A percentile compares a stretch with the other conserved stretches of the same genome.
These are phyloP conservation scores for Nemania sp. DNA, from an alignment of 2,329 filamentous ascomycete genomes.

Conservation along the genomic window DNA sequence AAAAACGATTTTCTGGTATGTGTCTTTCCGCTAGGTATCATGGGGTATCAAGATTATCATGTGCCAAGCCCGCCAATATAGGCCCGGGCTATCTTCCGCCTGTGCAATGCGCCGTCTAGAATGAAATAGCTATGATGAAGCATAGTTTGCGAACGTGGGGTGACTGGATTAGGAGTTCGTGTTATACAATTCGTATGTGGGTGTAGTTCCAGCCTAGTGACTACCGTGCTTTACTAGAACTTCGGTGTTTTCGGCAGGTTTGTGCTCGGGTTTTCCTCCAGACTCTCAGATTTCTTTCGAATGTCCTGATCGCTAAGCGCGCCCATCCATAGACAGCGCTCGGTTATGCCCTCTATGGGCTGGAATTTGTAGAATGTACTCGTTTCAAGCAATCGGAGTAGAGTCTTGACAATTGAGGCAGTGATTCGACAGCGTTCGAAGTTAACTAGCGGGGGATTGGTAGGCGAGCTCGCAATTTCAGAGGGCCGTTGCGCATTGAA, in stretches of 20 bases:
- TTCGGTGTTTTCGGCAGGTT: background rate
- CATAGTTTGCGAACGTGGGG: slow-evolving; percentile 24
- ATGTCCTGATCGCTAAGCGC: slow-evolving; percentile 78
- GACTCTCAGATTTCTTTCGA: slow-evolving; percentile 52
- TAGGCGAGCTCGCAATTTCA: slow-evolving; percentile 69
- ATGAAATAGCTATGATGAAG: slow-evolving; percentile 28
- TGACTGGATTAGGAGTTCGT: slow-evolving; percentile 21
- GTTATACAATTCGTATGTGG: slow-evolving; percentile 30
- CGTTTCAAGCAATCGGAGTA: slow-evolving; percentile 77
- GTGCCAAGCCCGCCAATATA: slow-evolving; percentile 25
- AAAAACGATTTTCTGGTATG: slow-evolving; percentile 15
- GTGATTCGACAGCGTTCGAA: slow-evolving; percentile 80
- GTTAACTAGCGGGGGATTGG: slow-evolving; percentile 72
- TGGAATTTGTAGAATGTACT: slow-evolving; percentile 75
- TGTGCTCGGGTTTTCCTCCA: slow-evolving; percentile 51
- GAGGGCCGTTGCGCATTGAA: slow-evolving; percentile 80
- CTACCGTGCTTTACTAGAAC: background rate
- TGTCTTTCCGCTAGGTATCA: slow-evolving; percentile 29
- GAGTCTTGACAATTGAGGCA: slow-evolving; percentile 76
- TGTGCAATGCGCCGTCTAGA: slow-evolving; percentile 30
- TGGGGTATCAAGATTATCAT: slow-evolving; percentile 34
- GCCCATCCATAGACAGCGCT: slow-evolving; percentile 84
- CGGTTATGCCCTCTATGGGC: slow-evolving; percentile 75
- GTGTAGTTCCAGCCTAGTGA: slow-evolving; percentile 6
- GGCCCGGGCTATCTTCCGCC: slow-evolving; percentile 25